These are phyloP conservation scores for Leccinum huronense DNA, from an alignment of 1,284 basidiomycete genomes.

Conservation along the genomic window DNA sequence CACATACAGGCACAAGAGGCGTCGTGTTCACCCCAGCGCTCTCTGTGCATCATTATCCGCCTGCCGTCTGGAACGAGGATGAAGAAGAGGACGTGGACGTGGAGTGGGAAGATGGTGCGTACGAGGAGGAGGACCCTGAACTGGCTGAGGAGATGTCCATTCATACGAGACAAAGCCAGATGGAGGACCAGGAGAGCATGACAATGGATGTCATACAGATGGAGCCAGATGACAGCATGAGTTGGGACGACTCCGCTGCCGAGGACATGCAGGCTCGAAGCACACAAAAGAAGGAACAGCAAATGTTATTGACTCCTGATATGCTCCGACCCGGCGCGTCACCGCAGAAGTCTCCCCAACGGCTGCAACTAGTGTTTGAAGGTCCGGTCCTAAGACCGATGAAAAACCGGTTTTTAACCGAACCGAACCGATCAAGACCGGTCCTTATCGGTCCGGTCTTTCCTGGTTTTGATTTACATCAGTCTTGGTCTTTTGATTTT, in stretches of 20 bases:
- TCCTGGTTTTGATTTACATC: no score
- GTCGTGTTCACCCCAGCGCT: conserved; percentile 62
- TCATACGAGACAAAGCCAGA: conserved; percentile 37
- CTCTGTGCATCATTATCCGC: conserved; percentile 69
- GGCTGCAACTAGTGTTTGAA: no score
- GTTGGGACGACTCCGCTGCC: conserved; percentile 67
- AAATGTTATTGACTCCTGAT: conserved; percentile 23
- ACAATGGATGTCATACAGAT: conserved; percentile 35
- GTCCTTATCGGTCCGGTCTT: no score
- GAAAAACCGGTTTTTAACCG: no score
- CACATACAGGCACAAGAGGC: conserved; percentile 34
- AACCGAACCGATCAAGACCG: no score
- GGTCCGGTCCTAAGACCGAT: no score
- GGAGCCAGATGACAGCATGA: conserved; percentile 73
- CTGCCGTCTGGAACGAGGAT: conserved; percentile 78
- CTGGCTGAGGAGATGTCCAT: conserved; percentile 51
- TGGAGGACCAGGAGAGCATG: conserved; percentile 32
- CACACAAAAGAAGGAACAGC: conserved; percentile 27
- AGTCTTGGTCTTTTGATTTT: no score
- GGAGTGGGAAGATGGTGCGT: conserved; percentile 74
- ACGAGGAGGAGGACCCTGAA: conserved; percentile 64
- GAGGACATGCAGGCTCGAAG: conserved; percentile 46
- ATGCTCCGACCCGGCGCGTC: conserved; percentile 16
- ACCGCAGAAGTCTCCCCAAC: conserved; percentile 25
- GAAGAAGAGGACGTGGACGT: conserved; percentile 74